Conservation (phyloP, 352 stramenopile genomes). For the Aphanomyces cochlioides region DNA sequence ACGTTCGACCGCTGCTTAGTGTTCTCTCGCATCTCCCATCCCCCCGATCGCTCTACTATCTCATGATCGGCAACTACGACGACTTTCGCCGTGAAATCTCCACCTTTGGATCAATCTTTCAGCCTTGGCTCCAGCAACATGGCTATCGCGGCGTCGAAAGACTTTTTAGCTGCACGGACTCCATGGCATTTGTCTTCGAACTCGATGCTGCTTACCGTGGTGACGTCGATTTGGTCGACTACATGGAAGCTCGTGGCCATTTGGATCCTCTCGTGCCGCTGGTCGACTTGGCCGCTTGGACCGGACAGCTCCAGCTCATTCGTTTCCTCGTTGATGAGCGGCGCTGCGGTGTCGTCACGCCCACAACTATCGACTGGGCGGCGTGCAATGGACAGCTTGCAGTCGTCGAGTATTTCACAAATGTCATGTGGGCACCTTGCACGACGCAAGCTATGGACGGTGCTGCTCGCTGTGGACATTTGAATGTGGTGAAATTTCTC, state of each 20-base stretch:
- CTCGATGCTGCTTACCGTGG: background rate
- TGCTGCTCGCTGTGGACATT: conserved; percentile 11
- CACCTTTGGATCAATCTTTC: background rate
- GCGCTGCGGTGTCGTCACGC: background rate
- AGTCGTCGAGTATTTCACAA: conserved; percentile 11
- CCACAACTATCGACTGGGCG: conserved; percentile 19
- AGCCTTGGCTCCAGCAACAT: background rate
- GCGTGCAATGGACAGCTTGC: conserved; percentile 6
- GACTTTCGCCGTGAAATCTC: background rate
- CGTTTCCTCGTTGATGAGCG: background rate
- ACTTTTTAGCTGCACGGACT: background rate
- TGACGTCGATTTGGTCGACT: background rate
- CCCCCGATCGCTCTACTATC: conserved; percentile 4
- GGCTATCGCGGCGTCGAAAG: background rate
- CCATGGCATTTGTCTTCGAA: conserved; percentile 4
- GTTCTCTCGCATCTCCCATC: background rate
- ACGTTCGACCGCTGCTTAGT: background rate
- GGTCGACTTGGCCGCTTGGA: conserved; percentile 11
- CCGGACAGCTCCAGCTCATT: background rate
- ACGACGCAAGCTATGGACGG: conserved; percentile 13
- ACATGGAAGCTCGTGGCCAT: background rate
- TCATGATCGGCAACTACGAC: conserved; percentile 12
- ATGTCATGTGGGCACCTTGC: background rate
- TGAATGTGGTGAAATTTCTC: conserved; percentile 15
- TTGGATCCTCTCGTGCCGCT: conserved; percentile 11